These are phyloP conservation scores for Phytophthora fragariae DNA, from an alignment of 352 stramenopile species.

Conservation along the genomic window DNA sequence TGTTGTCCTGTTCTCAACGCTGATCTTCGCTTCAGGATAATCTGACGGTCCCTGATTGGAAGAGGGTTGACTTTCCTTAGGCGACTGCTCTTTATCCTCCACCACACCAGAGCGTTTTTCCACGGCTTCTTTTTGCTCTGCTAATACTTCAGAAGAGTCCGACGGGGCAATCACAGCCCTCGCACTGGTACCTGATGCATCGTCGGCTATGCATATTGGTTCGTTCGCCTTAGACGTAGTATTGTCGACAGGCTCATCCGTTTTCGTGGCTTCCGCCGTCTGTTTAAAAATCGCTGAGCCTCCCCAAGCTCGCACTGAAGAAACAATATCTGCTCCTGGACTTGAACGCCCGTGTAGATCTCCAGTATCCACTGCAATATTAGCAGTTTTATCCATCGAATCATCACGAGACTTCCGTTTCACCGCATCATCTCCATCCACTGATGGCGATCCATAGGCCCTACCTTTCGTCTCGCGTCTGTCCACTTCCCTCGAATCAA, in stretches of 20 bases:
- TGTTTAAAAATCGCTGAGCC: conserved; percentile 1
- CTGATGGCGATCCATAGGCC: conserved; percentile 1
- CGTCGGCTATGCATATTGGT: neutral
- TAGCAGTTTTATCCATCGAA: conserved; percentile 2
- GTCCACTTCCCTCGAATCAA: conserved; percentile 19
- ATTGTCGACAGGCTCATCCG: neutral
- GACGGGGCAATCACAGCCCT: neutral
- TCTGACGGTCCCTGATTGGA: neutral
- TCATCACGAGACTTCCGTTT: conserved; percentile 9
- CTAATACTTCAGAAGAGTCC: conserved; percentile 2
- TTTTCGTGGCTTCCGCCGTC: conserved; percentile 2
- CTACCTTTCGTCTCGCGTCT: conserved; percentile 9
- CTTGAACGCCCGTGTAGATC: neutral
- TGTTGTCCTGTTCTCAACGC: neutral
- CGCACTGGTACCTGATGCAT: neutral
- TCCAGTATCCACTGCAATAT: neutral
- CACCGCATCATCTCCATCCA: conserved; percentile 4
- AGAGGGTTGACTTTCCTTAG: conserved; percentile 4
- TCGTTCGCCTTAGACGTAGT: neutral
- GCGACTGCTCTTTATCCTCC: neutral
- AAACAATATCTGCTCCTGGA: neutral
- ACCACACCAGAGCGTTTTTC: neutral
- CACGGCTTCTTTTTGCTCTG: neutral
- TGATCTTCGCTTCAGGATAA: neutral
- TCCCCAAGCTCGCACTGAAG: conserved; percentile 10